Base-by-base conservation (phyloP, 2,329 filamentous ascomycete species). In the Aspergillus quadricinctus region DNA sequence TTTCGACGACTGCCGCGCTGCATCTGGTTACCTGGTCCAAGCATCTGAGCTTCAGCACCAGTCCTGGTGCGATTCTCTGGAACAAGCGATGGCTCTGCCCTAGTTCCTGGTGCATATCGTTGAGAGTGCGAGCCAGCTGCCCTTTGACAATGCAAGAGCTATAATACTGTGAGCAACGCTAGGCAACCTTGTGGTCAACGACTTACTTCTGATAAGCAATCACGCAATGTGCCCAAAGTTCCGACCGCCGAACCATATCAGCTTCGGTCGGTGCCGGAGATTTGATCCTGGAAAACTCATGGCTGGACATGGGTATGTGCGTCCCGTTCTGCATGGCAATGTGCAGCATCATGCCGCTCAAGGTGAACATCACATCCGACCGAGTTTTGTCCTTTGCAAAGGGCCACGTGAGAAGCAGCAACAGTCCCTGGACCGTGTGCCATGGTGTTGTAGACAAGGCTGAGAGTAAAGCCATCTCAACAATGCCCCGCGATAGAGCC, bases 271-370 rank as follows among this genome's bases (percentile, higher is more conserved):
- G 63, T 0, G 64, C 62, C 4, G 66, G 64, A 8, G 71, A 63
- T 41, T 69, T 73, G 14, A 67, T 64, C 40, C 68, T 69, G 10
- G 69, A 71, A 52, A 77, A 77, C 28, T 77, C 75, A 52, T 77
- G 74, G 53, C 72, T 74, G 3, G 74, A 73, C 61, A 75, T 70
- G 0, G 75, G 75, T 7, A 76, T 72, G 56, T 77, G 75, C 7
- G 77, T 60, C 0, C 75, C 75, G 50, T 76, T 72, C 57, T 75
- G 72, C 72, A 77, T 77, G 11, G 74, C 74, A 49, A 75, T 66
- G 50, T 77, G 74, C n/a, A 77, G 49, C 11, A 77, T 55, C 51
- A 72, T 65, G 0, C 72, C 75, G 37, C 67, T 69, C 17, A 77
- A 52, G 1, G 72, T 67, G 28, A 74, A 77, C 0, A 66, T 68